Conservation (phyloP, 352 stramenopile species). For the Globisporangium emineosum region DNA sequence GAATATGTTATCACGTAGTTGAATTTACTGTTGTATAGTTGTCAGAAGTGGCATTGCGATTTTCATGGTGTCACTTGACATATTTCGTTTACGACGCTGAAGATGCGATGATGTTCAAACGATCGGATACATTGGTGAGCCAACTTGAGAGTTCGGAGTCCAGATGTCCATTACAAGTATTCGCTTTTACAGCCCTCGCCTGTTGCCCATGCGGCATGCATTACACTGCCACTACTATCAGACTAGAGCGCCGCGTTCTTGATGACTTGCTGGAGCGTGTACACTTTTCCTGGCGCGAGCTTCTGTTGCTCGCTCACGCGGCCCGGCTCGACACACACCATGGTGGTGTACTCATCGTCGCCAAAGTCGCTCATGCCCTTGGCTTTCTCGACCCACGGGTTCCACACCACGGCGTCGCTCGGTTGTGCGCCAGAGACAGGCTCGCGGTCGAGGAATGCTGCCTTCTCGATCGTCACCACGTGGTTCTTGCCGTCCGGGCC, state of each 20-base stretch:
- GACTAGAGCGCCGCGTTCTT: constrained; percentile 51
- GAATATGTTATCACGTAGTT: no score
- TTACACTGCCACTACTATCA: neutral
- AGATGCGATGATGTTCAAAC: no score
- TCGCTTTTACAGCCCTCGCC: no score
- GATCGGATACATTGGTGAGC: no score
- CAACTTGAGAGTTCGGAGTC: no score
- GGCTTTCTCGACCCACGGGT: constrained; percentile 93
- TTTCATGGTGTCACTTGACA: no score
- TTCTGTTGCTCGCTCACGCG: constrained; percentile 68
- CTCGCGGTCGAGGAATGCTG: constrained; percentile 45
- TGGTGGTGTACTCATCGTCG: constrained; percentile 92
- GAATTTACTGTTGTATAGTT: no score
- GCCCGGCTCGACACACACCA: constrained; percentile 96
- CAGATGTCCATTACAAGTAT: no score
- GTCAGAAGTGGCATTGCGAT: no score
- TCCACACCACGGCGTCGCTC: constrained; percentile 92
- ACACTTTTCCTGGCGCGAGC: constrained; percentile 49
- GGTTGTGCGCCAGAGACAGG: constrained; percentile 26
- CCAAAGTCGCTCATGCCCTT: constrained; percentile 93
- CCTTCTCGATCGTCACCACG: constrained; percentile 76
- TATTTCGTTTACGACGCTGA: no score
- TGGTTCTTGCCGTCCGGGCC: constrained; percentile 39
- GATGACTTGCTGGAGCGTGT: constrained; percentile 68
- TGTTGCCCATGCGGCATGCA: no score